Percentiles rank a stretch among this genome's conserved stretches.
Evolutionary conservation across 495 filamentous ascomycete species (phyloP).

Genomic region (Jackrogersella minutella): DNA sequence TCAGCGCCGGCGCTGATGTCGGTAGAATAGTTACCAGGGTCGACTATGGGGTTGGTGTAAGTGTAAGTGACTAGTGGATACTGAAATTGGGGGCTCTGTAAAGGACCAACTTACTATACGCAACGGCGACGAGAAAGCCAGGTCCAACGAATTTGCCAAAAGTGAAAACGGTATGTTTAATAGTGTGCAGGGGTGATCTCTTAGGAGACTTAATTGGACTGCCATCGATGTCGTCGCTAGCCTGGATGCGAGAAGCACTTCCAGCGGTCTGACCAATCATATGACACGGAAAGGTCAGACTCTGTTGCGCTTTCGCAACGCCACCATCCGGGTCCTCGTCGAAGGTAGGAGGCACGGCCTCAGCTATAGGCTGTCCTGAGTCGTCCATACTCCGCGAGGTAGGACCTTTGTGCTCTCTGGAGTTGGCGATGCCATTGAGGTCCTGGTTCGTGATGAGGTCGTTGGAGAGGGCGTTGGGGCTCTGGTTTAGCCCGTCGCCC

Average conservation of each 20-base stretch:
- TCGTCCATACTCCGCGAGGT: slow-evolving; percentile 37
- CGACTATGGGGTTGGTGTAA: slow-evolving; percentile 60
- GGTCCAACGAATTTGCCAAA: slow-evolving; percentile 84
- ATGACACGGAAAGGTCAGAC: slow-evolving; percentile 23
- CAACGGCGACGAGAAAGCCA: slow-evolving; percentile 83
- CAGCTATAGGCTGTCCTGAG: slow-evolving; percentile 37
- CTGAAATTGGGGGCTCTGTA: background rate
- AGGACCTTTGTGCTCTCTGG: slow-evolving; percentile 44
- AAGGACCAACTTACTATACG: slow-evolving; percentile 56
- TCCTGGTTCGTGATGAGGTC: slow-evolving; percentile 67
- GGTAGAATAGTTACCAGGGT: slow-evolving; percentile 86
- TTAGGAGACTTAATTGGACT: slow-evolving; percentile 21
- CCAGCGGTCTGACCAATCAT: slow-evolving; percentile 23
- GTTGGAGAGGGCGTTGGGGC: slow-evolving; percentile 59
- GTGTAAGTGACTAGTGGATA: slow-evolving; percentile 3
- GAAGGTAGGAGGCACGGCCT: slow-evolving; percentile 8
- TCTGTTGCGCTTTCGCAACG: background rate
- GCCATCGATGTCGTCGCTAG: slow-evolving; percentile 1
- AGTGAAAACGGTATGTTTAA: slow-evolving; percentile 59
- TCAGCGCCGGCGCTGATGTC: slow-evolving; percentile 78
- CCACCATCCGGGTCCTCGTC: slow-evolving; percentile 33
- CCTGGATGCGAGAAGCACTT: slow-evolving; percentile 3
- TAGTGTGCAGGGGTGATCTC: slow-evolving; percentile 32
- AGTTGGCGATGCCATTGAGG: slow-evolving; percentile 65
- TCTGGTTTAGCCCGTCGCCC: slow-evolving; percentile 65